These are phyloP conservation scores for Ascochyta pisi DNA, from an alignment of 2,329 filamentous ascomycete genomes.

Conservation along the genomic window DNA sequence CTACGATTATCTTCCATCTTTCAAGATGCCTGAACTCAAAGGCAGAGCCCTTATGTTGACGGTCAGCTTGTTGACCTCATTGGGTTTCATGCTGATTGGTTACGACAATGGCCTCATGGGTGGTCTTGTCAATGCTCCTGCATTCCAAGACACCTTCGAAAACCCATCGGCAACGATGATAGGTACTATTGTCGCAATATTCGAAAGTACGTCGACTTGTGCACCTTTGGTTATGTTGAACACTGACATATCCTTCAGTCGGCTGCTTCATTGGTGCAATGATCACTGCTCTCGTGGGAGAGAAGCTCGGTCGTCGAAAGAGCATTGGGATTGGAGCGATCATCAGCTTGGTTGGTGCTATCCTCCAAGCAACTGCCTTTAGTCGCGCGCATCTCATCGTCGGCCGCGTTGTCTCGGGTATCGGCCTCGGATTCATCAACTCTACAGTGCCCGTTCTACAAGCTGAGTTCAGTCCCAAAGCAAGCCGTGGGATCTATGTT, in stretches of 20 bases:
- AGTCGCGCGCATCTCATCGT: constrained; percentile 25
- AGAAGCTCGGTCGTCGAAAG: constrained; percentile 58
- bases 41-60: constrained; percentile 27
- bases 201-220: constrained; percentile 19
- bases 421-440: constrained; percentile 38
- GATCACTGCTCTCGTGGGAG: constrained; percentile 54
- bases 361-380: constrained; percentile 24
- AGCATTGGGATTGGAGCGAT: constrained; percentile 22
- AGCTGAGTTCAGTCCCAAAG: constrained; percentile 27
- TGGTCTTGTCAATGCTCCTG: constrained; percentile 68
- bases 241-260: constrained; percentile 21
- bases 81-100: constrained; percentile 50
- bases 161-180: constrained; percentile 26
- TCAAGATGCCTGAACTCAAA: constrained; percentile 26
- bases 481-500: constrained; percentile 26
- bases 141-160: constrained; percentile 55
- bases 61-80: constrained; percentile 25
- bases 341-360: constrained; percentile 23
- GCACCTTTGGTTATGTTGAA: no score
- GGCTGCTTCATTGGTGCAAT: constrained; percentile 53
- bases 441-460: constrained; percentile 25
- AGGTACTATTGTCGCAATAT: constrained; percentile 29
- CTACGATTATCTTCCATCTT: neutral
- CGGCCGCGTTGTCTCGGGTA: constrained; percentile 32
- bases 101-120: constrained; percentile 75